Evolutionary conservation across 2,329 filamentous ascomycete genomes (phyloP).

Genomic region (Shiraia bambusicola): DNA sequence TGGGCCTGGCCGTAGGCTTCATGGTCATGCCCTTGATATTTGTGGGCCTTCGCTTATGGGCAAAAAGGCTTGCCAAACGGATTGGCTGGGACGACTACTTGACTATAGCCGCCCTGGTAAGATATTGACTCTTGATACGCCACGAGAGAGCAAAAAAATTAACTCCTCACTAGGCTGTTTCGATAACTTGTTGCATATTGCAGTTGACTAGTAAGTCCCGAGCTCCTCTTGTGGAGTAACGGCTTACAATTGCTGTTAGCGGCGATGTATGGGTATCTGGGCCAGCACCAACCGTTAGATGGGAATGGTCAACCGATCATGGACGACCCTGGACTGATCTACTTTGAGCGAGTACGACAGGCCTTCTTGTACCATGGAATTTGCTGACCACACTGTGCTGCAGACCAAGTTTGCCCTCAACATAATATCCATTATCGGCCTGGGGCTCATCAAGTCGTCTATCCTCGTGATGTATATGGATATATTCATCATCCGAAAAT

Average conservation of each 20-base stretch:
- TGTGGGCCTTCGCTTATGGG: conserved; percentile 24
- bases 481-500: conserved; percentile 27
- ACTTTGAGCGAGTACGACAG: conserved; percentile 20
- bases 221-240: too few relatives aligned
- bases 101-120: conserved; percentile 23
- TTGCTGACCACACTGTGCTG: background rate
- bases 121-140: conserved; percentile 1
- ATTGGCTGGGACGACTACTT: conserved; percentile 26
- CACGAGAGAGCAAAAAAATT: background rate
- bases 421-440: conserved; percentile 27
- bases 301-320: conserved; percentile 19
- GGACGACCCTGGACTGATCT: conserved; percentile 26
- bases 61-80: conserved; percentile 20
- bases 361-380: too few relatives aligned
- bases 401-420: conserved; percentile 33
- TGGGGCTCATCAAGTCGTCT: conserved; percentile 33
- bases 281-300: conserved; percentile 23
- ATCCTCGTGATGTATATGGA: conserved; percentile 35
- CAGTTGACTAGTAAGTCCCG: conserved; percentile 21
- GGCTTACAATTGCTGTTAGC: conserved; percentile 6
- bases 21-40: conserved; percentile 20
- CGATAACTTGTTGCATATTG: conserved; percentile 20
- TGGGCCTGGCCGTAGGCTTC: conserved; percentile 19
- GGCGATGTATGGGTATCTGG: conserved; percentile 23
- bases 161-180: conserved; percentile 14